Evolutionary conservation across 2,329 filamentous ascomycete genomes (phyloP), one percentile per base, ranked within the genome.

Genomic region (Ophiostoma sp.): DNA sequence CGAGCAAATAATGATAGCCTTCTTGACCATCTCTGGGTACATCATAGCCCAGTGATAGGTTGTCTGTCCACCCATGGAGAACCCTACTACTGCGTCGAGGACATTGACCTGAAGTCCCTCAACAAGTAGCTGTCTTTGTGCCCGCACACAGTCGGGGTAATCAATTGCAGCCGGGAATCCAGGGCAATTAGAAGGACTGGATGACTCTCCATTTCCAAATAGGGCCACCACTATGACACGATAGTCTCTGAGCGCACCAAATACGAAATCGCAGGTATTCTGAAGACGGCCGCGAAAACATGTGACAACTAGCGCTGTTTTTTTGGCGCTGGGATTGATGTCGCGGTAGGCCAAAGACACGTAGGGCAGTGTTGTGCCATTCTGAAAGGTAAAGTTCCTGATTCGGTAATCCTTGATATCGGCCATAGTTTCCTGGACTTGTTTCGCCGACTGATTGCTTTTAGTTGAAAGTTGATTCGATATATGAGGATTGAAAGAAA

Each of bases 51-150:
- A 84, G 72, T 87, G 82, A 70, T 84, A 87, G 1, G 83, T 80
- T 70, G 85, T 81, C 31, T 81, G 82, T 0, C 83, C 85, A 52
- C 84, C 85, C 85, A 87, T 86, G 67, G 82, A 85, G 80, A 85
- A 87, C 1, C 85, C 85, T 2, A 86, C 74, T 41, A 86, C 82
- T 11, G 81, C 80, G 17, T 82, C 79, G 0, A 85, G 77, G 48
- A 79, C 77, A 15, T 75, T 74, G 17, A 86, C 76, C 1, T 79
- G 79, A 0, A 87, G 78, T 4, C 77, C 75, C 64, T 80, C 72
- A 5, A 79, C 79, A 1, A 86, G 79, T 1, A 73, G 67, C 0
- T 76, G 74, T 69, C 84, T 75, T 74, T 87, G 84, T 0, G 84
- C 80, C 0, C 77, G 77, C n/a, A 87, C 81, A 72, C 85, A 85